Percentiles rank a stretch among this genome's conserved stretches.
Conservation (phyloP, 2,329 filamentous ascomycete species). For the Paraconiothyrium brasiliense region DNA sequence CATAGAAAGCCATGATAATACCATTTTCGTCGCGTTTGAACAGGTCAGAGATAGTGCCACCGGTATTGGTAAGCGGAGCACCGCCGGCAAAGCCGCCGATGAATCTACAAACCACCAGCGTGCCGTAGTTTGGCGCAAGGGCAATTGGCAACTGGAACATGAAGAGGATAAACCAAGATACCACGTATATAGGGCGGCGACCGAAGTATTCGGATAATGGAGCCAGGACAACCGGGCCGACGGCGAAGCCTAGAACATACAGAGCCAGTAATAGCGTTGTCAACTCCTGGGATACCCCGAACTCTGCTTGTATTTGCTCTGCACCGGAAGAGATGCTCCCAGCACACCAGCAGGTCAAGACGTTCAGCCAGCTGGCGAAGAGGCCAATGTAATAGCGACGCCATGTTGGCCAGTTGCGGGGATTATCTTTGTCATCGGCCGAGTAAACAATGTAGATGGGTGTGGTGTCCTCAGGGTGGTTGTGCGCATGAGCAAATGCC, state of each 20-base stretch:
- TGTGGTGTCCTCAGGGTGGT: too few species aligned
- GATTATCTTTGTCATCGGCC: too few species aligned
- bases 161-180: slow-evolving; percentile 36
- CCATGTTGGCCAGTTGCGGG: too few species aligned
- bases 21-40: slow-evolving; percentile 46
- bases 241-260: not conserved
- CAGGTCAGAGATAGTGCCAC: slow-evolving; percentile 68
- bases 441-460: too few species aligned
- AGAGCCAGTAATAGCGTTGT: too few species aligned
- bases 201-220: slow-evolving; percentile 60
- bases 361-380: too few species aligned
- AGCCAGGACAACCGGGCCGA: slow-evolving; percentile 40
- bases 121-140: slow-evolving; percentile 56
- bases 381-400: too few species aligned
- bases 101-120: slow-evolving; percentile 58
- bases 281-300: too few species aligned
- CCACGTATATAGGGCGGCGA: slow-evolving; percentile 39
- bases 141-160: slow-evolving; percentile 39
- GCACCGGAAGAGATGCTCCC: too few species aligned
- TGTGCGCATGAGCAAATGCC: too few species aligned
- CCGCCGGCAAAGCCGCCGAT: slow-evolving; percentile 58
- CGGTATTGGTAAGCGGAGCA: slow-evolving; percentile 57
- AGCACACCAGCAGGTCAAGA: too few species aligned
- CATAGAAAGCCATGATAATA: slow-evolving; percentile 59
- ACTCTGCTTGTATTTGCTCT: too few species aligned